Percentiles rank a stretch among this genome's conserved stretches.
Conservation (phyloP, 176 grass and related monocot genomes). For the Alloteropsis semialata region DNA sequence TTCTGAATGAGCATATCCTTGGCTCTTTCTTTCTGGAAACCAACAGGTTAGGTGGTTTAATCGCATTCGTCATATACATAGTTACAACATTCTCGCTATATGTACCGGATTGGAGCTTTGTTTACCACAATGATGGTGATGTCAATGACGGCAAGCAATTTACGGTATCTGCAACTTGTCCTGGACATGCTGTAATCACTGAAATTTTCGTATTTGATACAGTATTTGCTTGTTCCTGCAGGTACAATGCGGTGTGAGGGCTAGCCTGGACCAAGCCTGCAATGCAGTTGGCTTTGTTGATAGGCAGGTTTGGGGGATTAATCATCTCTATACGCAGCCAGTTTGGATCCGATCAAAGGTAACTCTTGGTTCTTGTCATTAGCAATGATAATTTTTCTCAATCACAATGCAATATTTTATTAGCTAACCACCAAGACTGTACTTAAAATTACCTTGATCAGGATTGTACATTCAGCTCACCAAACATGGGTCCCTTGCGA, state of each 20-base stretch:
- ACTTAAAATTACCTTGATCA: neutral
- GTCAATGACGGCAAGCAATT: slow-evolving; percentile 59
- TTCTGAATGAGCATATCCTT: neutral
- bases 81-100: slow-evolving; percentile 39
- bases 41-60: slow-evolving; percentile 47
- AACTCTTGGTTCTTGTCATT: neutral
- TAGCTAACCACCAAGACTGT: neutral
- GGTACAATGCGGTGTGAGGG: slow-evolving; percentile 59
- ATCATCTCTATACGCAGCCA: slow-evolving; percentile 64
- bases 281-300: slow-evolving; percentile 71
- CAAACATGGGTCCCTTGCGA: slow-evolving; percentile 40
- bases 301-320: slow-evolving; percentile 61
- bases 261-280: slow-evolving; percentile 54
- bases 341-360: slow-evolving; percentile 71
- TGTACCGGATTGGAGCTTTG: slow-evolving; percentile 64
- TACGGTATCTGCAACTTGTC: slow-evolving; percentile 23
- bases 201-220: neutral
- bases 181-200: neutral
- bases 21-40: neutral
- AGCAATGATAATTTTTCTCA: neutral
- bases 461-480: slow-evolving; percentile 59
- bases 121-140: slow-evolving; percentile 39
- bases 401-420: neutral
- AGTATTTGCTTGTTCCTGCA: slow-evolving; percentile 22
- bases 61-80: slow-evolving; percentile 53